Evolutionary conservation across 257 asterid species (phyloP).

Genomic region (Pogostemon cablin): DNA sequence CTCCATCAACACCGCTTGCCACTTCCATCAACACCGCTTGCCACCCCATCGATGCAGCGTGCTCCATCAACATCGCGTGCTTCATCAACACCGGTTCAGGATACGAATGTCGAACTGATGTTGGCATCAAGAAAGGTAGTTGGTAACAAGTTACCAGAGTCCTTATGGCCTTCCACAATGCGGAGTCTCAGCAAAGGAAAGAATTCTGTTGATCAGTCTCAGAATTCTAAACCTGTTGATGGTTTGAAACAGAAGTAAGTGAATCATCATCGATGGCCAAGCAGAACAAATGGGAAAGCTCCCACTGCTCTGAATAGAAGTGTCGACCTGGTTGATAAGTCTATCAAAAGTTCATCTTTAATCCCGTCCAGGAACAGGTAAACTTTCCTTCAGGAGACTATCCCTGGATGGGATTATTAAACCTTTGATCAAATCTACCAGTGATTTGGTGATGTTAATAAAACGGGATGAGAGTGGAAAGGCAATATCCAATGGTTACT

Average conservation of each 20-base stretch:
- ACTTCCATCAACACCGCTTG: no score
- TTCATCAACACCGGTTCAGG: constrained; percentile 74
- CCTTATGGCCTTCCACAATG: constrained; percentile 83
- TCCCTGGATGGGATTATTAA: constrained; percentile 62
- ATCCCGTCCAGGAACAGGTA: constrained; percentile 20
- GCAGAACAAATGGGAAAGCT: constrained; percentile 54
- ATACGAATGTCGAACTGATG: constrained; percentile 50
- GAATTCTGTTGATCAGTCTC: constrained; percentile 61
- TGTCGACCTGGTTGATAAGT: constrained; percentile 63
- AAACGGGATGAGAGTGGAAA: constrained; percentile 49
- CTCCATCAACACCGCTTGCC: constrained; percentile 40
- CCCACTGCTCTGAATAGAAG: constrained; percentile 51
- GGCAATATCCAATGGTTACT: constrained; percentile 30
- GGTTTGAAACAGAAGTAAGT: constrained; percentile 52
- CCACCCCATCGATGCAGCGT: background rate
- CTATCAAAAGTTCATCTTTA: constrained; percentile 41
- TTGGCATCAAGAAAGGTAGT: constrained; percentile 51
- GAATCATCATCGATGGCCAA: constrained; percentile 89
- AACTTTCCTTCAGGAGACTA: constrained; percentile 60
- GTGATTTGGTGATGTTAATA: constrained; percentile 54
- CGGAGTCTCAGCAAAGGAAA: constrained; percentile 71
- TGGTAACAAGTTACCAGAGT: constrained; percentile 64
- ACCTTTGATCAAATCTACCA: constrained; percentile 62
- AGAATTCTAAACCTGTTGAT: constrained; percentile 82
- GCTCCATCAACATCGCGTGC: constrained; percentile 45